Conservation (phyloP, 139 green algal genomes). For the Cymbomonas tetramitiformis region DNA sequence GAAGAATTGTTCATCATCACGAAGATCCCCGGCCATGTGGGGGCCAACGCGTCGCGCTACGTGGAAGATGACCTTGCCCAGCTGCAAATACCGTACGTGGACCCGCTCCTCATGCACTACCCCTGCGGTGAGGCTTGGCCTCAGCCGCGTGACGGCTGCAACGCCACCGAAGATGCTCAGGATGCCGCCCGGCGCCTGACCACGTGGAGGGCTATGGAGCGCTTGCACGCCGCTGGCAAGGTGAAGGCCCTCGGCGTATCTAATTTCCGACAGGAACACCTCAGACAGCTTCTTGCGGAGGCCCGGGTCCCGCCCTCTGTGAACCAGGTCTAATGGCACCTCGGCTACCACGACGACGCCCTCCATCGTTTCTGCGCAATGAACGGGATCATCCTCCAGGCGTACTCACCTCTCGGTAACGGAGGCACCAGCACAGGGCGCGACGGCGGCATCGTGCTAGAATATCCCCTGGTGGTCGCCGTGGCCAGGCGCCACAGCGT, state of each 20-base stretch:
- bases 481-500: no score
- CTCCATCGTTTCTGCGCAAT: conserved; percentile 32
- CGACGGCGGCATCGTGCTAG: no score
- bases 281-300: conserved; percentile 36
- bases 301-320: conserved; percentile 34
- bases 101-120: conserved; percentile 43
- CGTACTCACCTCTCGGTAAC: conserved; percentile 9
- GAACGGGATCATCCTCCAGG: conserved; percentile 27
- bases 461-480: no score
- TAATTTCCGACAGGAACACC: conserved; percentile 40
- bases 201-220: conserved; percentile 44
- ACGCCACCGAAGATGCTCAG: conserved; percentile 4
- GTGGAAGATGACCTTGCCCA: conserved; percentile 11
- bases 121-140: conserved; percentile 14
- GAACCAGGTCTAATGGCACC: conserved; percentile 52
- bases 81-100: conserved; percentile 21
- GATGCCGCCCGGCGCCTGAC: conserved; percentile 21
- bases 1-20: conserved; percentile 34
- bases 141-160: not conserved
- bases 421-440: no score
- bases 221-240: conserved; percentile 16
- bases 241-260: conserved; percentile 41
- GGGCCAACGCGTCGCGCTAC: not conserved
- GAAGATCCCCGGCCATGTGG: conserved; percentile 26
- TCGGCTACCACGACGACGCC: conserved; percentile 32